Evolutionary conservation across 2,329 filamentous ascomycete species (phyloP).

Genomic region (Phialophora verrucosa): DNA sequence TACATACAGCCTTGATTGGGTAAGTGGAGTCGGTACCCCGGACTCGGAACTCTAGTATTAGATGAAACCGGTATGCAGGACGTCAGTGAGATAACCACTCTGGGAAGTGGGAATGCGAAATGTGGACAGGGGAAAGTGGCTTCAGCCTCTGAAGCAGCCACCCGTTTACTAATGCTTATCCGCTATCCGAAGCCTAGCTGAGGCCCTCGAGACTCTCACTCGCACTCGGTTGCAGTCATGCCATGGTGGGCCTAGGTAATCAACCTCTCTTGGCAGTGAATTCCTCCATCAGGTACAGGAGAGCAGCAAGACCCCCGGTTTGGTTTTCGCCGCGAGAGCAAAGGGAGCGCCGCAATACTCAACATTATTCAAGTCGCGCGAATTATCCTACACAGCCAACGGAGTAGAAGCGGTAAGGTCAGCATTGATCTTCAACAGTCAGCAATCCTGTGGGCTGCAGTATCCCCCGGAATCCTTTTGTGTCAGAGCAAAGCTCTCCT

Average conservation of each 20-base stretch:
- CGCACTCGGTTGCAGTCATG: neutral
- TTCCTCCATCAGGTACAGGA: neutral
- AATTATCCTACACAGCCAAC: neutral
- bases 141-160: neutral
- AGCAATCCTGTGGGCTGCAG: constrained; percentile 10
- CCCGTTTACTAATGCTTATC: neutral
- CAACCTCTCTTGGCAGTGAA: neutral
- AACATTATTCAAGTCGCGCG: neutral
- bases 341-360: neutral
- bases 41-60: neutral
- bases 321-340: neutral
- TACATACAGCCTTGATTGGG: neutral
- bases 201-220: neutral
- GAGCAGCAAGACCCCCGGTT: neutral
- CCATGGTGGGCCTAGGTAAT: neutral
- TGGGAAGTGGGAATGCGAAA: neutral
- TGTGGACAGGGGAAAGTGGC: no score
- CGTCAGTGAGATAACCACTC: neutral
- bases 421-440: constrained; percentile 4
- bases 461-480: neutral
- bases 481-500: constrained; percentile 6
- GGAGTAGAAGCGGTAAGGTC: neutral
- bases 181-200: neutral
- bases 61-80: neutral
- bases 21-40: neutral